These are phyloP conservation scores for Globisporangium acanthophoron DNA, from an alignment of 352 stramenopile genomes.

Conservation along the genomic window DNA sequence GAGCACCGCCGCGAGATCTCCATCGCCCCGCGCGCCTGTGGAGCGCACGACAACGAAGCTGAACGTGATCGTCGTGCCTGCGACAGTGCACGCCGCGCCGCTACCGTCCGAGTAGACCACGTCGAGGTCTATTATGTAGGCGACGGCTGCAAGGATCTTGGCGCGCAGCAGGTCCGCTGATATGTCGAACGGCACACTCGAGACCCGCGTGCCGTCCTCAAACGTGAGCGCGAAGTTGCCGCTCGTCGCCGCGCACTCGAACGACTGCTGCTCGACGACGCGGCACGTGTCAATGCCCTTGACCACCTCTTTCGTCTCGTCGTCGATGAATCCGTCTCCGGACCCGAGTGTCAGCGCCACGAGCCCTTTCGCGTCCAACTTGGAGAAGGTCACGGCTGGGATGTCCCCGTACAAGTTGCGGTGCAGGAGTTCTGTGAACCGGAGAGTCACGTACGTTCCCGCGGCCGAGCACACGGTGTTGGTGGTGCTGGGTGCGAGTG, in stretches of 20 bases:
- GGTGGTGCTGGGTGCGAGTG: conserved; percentile 23
- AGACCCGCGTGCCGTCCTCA: conserved; percentile 41
- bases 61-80: conserved; percentile 52
- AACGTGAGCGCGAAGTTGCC: conserved; percentile 70
- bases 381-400: conserved; percentile 52
- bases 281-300: conserved; percentile 71
- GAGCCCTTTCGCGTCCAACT: conserved; percentile 46
- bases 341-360: conserved; percentile 35
- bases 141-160: conserved; percentile 36
- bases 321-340: conserved; percentile 53
- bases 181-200: conserved; percentile 37
- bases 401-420: conserved; percentile 52
- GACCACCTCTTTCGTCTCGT: conserved; percentile 55
- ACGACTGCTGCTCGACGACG: conserved; percentile 50
- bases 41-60: conserved; percentile 55
- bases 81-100: conserved; percentile 35
- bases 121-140: conserved; percentile 62
- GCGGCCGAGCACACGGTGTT: conserved; percentile 42
- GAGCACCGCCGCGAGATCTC: conserved; percentile 40
- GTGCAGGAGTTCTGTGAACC: conserved; percentile 46
- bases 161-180: conserved; percentile 28
- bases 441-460: conserved; percentile 58
- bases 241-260: conserved; percentile 57
- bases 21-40: conserved; percentile 35
- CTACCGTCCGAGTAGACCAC: conserved; percentile 30